Evolutionary conservation across 495 filamentous ascomycete genomes (phyloP).

Genomic region (Aspergillus wentii): DNA sequence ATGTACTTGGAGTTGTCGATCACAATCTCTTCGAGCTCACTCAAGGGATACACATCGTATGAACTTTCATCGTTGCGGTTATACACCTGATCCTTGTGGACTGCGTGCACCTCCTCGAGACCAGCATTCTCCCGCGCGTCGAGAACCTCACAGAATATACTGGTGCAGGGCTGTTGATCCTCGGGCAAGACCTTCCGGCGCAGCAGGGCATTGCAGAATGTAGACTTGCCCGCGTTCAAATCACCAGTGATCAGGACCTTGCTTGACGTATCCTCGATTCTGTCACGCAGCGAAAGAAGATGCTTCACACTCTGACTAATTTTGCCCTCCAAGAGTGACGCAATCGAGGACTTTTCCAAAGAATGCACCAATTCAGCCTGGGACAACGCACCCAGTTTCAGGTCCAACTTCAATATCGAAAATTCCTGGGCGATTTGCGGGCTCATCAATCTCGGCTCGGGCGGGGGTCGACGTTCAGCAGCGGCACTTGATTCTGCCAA

Average conservation of each 20-base stretch:
- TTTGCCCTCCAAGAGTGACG: slow-evolving; percentile 85
- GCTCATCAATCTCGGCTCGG: slow-evolving; percentile 75
- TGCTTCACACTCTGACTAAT: slow-evolving; percentile 91
- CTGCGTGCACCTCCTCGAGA: slow-evolving; percentile 91
- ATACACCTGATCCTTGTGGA: slow-evolving; percentile 74
- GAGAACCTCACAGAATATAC: slow-evolving; percentile 96
- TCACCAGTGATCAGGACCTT: slow-evolving; percentile 98
- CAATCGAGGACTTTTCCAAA: slow-evolving; percentile 87
- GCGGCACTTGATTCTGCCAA: slow-evolving; percentile 67
- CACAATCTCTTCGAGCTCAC: slow-evolving; percentile 82
- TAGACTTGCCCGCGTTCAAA: slow-evolving; percentile 95
- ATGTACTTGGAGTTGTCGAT: slow-evolving; percentile 79
- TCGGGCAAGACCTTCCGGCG: slow-evolving; percentile 90
- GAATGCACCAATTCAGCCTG: slow-evolving; percentile 94
- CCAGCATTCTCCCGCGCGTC: slow-evolving; percentile 86
- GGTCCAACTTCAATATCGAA: slow-evolving; percentile 86
- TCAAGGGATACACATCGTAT: slow-evolving; percentile 76
- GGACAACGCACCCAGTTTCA: slow-evolving; percentile 80
- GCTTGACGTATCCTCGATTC: slow-evolving; percentile 95
- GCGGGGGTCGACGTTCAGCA: slow-evolving; percentile 49
- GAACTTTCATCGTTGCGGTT: slow-evolving; percentile 89
- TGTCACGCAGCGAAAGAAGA: slow-evolving; percentile 76
- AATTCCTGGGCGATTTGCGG: slow-evolving; percentile 95
- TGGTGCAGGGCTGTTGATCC: slow-evolving; percentile 98
- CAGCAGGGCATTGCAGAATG: slow-evolving; percentile 93